Percentiles rank a stretch among this genome's conserved stretches.
Conservation (phyloP, 2,329 filamentous ascomycete species). For the Cyphellophora attinorum region DNA sequence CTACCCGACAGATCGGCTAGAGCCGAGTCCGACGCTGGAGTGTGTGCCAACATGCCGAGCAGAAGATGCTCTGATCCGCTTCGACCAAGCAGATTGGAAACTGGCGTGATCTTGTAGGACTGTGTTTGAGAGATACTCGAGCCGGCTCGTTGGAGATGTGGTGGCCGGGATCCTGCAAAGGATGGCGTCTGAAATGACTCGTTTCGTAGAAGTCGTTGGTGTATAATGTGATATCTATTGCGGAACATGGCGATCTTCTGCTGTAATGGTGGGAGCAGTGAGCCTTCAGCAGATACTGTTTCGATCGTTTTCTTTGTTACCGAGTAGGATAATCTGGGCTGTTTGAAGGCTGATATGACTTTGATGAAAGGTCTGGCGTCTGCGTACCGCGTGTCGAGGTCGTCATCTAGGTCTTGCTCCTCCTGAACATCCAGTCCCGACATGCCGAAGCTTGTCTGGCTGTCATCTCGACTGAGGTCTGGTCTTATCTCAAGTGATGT, state of each 20-base stretch:
- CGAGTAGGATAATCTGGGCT: constrained; percentile 51
- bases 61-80: constrained; percentile 79
- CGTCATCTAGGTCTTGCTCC: constrained; percentile 8
- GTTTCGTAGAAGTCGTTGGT: constrained; percentile 84
- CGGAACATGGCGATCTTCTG: constrained; percentile 81
- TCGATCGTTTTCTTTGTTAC: constrained; percentile 80
- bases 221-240: constrained; percentile 83
- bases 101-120: constrained; percentile 79
- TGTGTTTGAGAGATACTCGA: constrained; percentile 50
- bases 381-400: constrained; percentile 49
- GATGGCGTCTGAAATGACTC: constrained; percentile 82
- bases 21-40: constrained; percentile 64
- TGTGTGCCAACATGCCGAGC: constrained; percentile 72
- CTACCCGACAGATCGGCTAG: constrained; percentile 82
- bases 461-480: constrained; percentile 45
- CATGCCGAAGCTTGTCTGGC: constrained; percentile 54
- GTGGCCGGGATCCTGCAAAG: constrained; percentile 47
- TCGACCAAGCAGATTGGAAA: constrained; percentile 65
- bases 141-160: constrained; percentile 48
- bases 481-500: constrained; percentile 32
- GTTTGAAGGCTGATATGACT: constrained; percentile 72
- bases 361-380: constrained; percentile 78
- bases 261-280: constrained; percentile 63
- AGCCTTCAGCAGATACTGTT: constrained; percentile 54
- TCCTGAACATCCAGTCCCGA: constrained; percentile 36